Evolutionary conservation across 768 basidiomycete species (phyloP), one percentile per base, ranked within the genome.

Genomic region (Goffeauzyma gilvescens): DNA sequence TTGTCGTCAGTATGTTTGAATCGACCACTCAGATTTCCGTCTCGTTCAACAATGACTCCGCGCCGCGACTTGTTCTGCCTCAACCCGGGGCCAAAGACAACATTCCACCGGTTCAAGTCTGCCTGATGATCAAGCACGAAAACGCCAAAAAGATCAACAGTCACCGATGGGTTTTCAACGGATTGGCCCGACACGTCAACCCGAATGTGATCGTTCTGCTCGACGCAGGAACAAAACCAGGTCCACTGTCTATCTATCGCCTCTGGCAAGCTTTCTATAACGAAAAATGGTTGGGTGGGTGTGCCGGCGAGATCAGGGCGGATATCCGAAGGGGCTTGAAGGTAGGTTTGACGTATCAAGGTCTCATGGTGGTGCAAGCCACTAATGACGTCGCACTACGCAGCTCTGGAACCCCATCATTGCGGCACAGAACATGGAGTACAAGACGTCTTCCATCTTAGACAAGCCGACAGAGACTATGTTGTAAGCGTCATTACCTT

Each of bases 21-120:
- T 98, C 95, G 64, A 96, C 90, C 1, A 95, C 89, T 0, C 86
- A 93, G 61, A 71, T 98, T 17, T 90, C 86, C 0, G 78, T 98
- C 51, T n/a, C n/a, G n/a, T n/a, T n/a, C n/a, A n/a, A n/a, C n/a
- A n/a, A n/a, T n/a, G 89, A 90, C 52, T 68, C 85, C 2, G 78
- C 79, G 2, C 89, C 89, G 0, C 81, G 84, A 55, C 72, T 95
- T 27, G 80, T 95, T 36, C 75, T 87, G 20, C 90, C 93, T 28
- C 81, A 84, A 55, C 72, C 75, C 10, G 80, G 83, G 26, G 85
- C 93, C 55, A 75, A 82, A 14, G 84, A 86, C 66, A 93, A 93
- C 61, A 65, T 95, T 24, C 82, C 89, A 42, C 36, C 87, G 0
- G 85, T 93, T 4, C 82, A 85, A 56, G 78, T 93, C 53, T 87